Percentiles rank a stretch among this genome's conserved stretches.
Conservation (phyloP, 805 yeast species). For the Metschnikowia cubensis region DNA sequence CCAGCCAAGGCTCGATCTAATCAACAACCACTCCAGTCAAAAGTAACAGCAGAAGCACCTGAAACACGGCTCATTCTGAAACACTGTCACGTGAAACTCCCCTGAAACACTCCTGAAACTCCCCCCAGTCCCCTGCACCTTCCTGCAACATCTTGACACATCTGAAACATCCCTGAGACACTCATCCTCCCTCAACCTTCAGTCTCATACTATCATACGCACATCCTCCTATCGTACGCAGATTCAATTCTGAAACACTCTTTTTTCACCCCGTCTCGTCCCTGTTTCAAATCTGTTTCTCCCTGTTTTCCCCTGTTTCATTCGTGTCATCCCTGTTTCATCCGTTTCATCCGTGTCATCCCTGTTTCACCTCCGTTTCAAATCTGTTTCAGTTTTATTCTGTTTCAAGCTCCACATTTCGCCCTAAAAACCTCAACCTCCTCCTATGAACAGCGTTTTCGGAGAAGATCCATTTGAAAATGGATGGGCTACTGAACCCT, state of each 20-base stretch:
- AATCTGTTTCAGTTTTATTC: no score
- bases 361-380: no score
- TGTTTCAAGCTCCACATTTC: neutral
- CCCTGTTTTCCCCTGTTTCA: no score
- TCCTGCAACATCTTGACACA: neutral
- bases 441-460: conserved; percentile 14
- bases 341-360: no score
- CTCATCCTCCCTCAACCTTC: no score
- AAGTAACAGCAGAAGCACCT: neutral
- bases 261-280: no score
- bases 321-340: no score
- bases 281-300: no score
- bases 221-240: neutral
- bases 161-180: neutral
- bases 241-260: neutral
- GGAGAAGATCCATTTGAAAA: conserved; percentile 38
- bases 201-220: no score
- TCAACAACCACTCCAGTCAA: neutral
- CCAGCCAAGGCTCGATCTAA: no score
- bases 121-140: neutral
- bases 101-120: neutral
- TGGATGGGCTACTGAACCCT: conserved; percentile 30
- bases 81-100: neutral
- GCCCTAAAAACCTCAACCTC: neutral
- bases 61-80: neutral